phyloP scores from a whole-genome alignment of 192 early-diverging fungal species.

The Backusella parvicylindrica region DNA sequence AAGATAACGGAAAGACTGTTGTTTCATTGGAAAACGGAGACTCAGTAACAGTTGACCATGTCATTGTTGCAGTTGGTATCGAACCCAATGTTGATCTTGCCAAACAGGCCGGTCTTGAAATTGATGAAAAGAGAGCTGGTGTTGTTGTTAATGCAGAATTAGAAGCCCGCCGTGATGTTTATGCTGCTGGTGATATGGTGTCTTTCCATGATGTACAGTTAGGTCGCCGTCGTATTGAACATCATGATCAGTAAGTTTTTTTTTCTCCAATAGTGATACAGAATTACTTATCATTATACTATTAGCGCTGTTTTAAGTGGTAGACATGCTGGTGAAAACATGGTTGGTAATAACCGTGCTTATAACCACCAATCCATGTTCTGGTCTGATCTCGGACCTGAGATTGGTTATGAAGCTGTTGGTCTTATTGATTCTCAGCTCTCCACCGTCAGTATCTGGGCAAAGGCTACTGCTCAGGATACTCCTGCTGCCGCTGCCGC shows the following conservation, averaged over 20 bases:
- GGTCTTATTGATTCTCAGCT: constrained; percentile 54
- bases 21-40: constrained; percentile 42
- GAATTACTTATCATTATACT: background rate
- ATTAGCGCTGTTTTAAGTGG: constrained; percentile 53
- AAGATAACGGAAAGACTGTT: constrained; percentile 33
- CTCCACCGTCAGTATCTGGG: constrained; percentile 62
- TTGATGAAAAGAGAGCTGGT: constrained; percentile 55
- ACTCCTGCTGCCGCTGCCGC: constrained; percentile 21
- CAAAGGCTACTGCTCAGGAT: constrained; percentile 40
- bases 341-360: constrained; percentile 47
- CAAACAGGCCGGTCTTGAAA: constrained; percentile 53
- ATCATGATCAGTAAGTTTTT: constrained; percentile 51
- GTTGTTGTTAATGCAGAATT: constrained; percentile 65
- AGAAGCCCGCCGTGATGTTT: constrained; percentile 59
- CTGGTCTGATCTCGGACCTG: constrained; percentile 55
- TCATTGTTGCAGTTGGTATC: constrained; percentile 60
- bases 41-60: constrained; percentile 49
- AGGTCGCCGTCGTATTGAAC: constrained; percentile 63
- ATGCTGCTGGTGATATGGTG: constrained; percentile 61
- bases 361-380: constrained; percentile 64
- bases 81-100: constrained; percentile 57
- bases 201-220: constrained; percentile 62
- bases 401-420: constrained; percentile 54
- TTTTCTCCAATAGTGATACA: background rate
- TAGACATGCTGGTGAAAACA: constrained; percentile 58